Evolutionary conservation across 2,329 filamentous ascomycete genomes (phyloP).

Genomic region (Diaporthe sp.): DNA sequence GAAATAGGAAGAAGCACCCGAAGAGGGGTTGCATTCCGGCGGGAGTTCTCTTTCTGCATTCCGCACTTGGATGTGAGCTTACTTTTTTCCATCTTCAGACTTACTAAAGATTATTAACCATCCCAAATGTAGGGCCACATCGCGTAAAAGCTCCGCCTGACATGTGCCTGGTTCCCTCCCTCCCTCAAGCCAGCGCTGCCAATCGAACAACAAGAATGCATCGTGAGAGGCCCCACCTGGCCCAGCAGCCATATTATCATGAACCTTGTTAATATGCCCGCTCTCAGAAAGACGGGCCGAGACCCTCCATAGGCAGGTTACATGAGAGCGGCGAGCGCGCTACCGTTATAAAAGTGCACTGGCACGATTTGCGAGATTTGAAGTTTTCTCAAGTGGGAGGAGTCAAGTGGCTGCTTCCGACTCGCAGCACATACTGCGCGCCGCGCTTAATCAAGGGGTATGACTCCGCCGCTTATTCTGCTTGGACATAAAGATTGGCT

Average conservation of each 20-base stretch:
- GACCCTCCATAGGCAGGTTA: conserved; percentile 13
- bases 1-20: background rate
- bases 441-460: background rate
- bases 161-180: background rate
- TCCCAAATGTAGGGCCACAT: background rate
- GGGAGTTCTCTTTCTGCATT: background rate
- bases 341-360: background rate
- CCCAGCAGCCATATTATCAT: background rate
- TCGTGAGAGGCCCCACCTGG: background rate
- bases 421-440: background rate
- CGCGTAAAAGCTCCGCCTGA: conserved; percentile 1
- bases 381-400: conserved; percentile 9
- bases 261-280: conserved; percentile 22
- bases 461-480: conserved; percentile 22
- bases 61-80: background rate
- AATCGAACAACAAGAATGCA: background rate
- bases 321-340: conserved; percentile 19
- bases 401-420: background rate
- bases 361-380: background rate
- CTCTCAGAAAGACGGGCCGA: conserved; percentile 3
- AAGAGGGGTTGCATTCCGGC: background rate
- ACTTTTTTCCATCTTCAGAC: background rate
- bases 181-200: background rate
- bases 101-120: conserved; percentile 16
- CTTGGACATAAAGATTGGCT: background rate